Evolutionary conservation across 257 asterid species (phyloP).

Genomic region (Voacanga thouarsii): DNA sequence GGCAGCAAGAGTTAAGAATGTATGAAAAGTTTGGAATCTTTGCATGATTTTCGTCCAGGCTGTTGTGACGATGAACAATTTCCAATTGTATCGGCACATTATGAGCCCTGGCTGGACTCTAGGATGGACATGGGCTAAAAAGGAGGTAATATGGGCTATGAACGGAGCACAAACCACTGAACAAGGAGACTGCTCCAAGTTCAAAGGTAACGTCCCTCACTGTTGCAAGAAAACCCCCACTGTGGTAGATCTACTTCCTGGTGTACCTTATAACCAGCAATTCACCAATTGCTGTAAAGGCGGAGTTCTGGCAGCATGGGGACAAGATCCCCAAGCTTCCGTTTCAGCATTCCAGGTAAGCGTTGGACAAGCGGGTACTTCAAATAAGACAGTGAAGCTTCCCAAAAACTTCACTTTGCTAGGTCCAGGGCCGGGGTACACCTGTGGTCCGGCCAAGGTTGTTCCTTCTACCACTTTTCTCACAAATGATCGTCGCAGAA

Average conservation of each 20-base stretch:
- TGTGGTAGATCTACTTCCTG: slow-evolving; percentile 66
- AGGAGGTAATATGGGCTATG: slow-evolving; percentile 74
- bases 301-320: slow-evolving; percentile 67
- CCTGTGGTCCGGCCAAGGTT: slow-evolving; percentile 76
- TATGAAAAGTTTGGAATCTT: background rate
- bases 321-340: slow-evolving; percentile 57
- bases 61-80: slow-evolving; percentile 58
- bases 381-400: slow-evolving; percentile 67
- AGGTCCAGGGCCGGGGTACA: slow-evolving; percentile 75
- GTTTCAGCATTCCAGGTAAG: slow-evolving; percentile 63
- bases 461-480: slow-evolving; percentile 66
- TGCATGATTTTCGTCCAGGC: slow-evolving; percentile 37
- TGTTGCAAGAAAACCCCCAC: slow-evolving; percentile 72
- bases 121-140: slow-evolving; percentile 87
- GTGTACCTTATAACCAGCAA: slow-evolving; percentile 76
- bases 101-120: slow-evolving; percentile 78
- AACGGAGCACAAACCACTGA: slow-evolving; percentile 71
- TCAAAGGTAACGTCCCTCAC: slow-evolving; percentile 72
- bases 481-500: slow-evolving; percentile 64
- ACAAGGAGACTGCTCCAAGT: slow-evolving; percentile 83
- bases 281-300: slow-evolving; percentile 74
- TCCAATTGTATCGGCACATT: slow-evolving; percentile 70
- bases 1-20: background rate
- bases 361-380: slow-evolving; percentile 72
- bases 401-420: slow-evolving; percentile 72